Percentiles rank a stretch among this genome's conserved stretches.
Evolutionary conservation across 495 filamentous ascomycete species (phyloP).

Genomic region (Aspergillus olivimuriae): DNA sequence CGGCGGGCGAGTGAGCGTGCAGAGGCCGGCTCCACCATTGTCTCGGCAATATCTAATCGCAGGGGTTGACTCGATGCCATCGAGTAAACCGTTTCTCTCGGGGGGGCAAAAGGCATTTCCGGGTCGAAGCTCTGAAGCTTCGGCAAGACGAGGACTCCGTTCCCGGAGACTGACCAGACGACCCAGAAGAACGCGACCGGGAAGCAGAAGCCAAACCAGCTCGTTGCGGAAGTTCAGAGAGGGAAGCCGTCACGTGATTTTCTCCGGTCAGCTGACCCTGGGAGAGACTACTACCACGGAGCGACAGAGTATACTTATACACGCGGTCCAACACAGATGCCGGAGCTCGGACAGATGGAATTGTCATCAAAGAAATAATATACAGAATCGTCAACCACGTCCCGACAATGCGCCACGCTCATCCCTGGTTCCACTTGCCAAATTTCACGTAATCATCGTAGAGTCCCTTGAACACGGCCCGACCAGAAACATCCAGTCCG

Average conservation of each 20-base stretch:
- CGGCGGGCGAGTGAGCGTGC: background rate
- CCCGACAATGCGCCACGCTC: constrained; percentile 3
- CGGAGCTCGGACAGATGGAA: too few species aligned
- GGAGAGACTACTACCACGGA: too few species aligned
- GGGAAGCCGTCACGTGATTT: too few species aligned
- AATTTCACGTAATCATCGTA: constrained; percentile 64
- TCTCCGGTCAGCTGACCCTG: too few species aligned
- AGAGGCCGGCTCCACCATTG: background rate
- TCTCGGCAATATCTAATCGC: constrained; percentile 18
- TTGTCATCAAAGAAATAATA: background rate
- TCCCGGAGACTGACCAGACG: too few species aligned
- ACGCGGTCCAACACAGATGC: too few species aligned
- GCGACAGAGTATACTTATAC: too few species aligned
- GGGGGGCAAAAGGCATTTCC: background rate
- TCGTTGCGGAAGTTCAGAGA: too few species aligned
- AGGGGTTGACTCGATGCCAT: constrained; percentile 36
- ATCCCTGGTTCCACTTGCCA: constrained; percentile 62
- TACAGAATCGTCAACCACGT: background rate
- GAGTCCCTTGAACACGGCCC: constrained; percentile 66
- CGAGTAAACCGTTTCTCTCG: constrained; percentile 25
- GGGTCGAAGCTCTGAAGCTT: too few species aligned
- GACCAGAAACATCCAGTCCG: constrained; percentile 57
- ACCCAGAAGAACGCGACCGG: too few species aligned
- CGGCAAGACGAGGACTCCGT: too few species aligned
- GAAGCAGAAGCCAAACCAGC: too few species aligned